A percentile compares a stretch with the other conserved stretches of the same genome.
Conservation (phyloP, 495 filamentous ascomycete species). For the Aspergillus steynii region DNA sequence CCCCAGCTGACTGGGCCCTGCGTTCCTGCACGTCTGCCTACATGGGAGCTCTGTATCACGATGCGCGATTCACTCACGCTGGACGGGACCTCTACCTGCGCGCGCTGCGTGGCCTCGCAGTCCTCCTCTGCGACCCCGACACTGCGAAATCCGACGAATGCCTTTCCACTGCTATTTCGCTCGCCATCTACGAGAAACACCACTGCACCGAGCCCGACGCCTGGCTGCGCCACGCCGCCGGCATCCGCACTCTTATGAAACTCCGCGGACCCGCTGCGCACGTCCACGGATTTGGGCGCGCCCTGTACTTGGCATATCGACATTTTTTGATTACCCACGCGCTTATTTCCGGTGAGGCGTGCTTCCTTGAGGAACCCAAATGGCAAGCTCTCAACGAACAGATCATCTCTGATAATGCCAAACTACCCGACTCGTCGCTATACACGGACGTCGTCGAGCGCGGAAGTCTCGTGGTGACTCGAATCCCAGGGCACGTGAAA, state of each 20-base stretch:
- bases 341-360: constrained; percentile 26
- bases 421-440: constrained; percentile 29
- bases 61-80: constrained; percentile 17
- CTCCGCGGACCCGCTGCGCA: constrained; percentile 34
- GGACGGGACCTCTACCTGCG: constrained; percentile 26
- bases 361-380: constrained; percentile 35
- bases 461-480: constrained; percentile 28
- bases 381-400: constrained; percentile 34
- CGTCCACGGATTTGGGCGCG: constrained; percentile 32
- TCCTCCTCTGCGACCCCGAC: constrained; percentile 15
- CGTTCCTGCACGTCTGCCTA: constrained; percentile 31
- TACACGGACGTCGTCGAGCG: constrained; percentile 33
- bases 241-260: constrained; percentile 35
- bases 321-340: constrained; percentile 33
- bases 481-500: constrained; percentile 30
- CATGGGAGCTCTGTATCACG: constrained; percentile 23
- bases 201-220: constrained; percentile 31
- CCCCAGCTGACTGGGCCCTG: constrained; percentile 28
- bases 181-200: constrained; percentile 38
- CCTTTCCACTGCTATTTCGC: constrained; percentile 29
- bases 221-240: constrained; percentile 39
- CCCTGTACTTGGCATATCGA: constrained; percentile 35
- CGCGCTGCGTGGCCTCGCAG: constrained; percentile 23
- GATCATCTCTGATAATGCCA: constrained; percentile 30
- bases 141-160: constrained; percentile 31